A percentile compares a stretch with the other conserved stretches of the same genome.
phyloP scores from a whole-genome alignment of 2,329 filamentous ascomycete species.

The Zymoseptoria ardabiliae region DNA sequence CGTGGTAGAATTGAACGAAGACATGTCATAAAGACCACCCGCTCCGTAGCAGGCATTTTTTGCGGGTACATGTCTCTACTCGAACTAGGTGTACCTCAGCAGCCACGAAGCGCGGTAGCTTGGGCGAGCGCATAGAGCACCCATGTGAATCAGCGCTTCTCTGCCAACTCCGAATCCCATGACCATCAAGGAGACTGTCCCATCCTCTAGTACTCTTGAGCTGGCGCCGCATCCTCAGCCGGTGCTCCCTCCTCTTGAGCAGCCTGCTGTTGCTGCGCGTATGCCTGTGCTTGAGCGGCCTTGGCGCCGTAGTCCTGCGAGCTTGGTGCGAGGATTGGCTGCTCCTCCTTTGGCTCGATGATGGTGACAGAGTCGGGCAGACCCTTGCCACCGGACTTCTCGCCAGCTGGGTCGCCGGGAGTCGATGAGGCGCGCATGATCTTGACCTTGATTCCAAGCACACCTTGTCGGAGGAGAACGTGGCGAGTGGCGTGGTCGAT shows the following conservation, averaged over 20 bases:
- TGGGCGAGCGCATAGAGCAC: not conserved
- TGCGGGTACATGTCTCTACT: not conserved
- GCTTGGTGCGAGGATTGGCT: constrained; percentile 86
- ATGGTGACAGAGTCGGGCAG: constrained; percentile 98
- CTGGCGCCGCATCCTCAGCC: constrained; percentile 9
- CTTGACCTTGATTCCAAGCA: constrained; percentile 99
- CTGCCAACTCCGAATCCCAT: constrained; percentile 10
- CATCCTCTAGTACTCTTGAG: constrained; percentile 14
- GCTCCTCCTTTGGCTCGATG: constrained; percentile 99
- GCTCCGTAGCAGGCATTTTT: not conserved
- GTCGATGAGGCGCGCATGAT: constrained; percentile 89
- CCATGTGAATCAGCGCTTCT: not conserved
- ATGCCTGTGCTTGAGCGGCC: constrained; percentile 58
- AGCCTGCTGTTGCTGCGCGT: constrained; percentile 50
- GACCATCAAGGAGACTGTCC: constrained; percentile 3
- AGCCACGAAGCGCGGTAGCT: not conserved
- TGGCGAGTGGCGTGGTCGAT: constrained; percentile 97
- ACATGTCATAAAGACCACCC: not conserved
- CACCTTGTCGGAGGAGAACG: constrained; percentile 99
- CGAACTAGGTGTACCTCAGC: not conserved
- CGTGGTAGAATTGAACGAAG: not conserved
- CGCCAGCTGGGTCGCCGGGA: constrained; percentile 81
- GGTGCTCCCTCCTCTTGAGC: constrained; percentile 23
- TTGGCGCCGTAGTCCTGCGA: constrained; percentile 99
- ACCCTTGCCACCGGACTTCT: constrained; percentile 93